A percentile compares a stretch with the other conserved stretches of the same genome.
Evolutionary conservation across 495 filamentous ascomycete genomes (phyloP).

Genomic region (Aspergillus bertholletiae): DNA sequence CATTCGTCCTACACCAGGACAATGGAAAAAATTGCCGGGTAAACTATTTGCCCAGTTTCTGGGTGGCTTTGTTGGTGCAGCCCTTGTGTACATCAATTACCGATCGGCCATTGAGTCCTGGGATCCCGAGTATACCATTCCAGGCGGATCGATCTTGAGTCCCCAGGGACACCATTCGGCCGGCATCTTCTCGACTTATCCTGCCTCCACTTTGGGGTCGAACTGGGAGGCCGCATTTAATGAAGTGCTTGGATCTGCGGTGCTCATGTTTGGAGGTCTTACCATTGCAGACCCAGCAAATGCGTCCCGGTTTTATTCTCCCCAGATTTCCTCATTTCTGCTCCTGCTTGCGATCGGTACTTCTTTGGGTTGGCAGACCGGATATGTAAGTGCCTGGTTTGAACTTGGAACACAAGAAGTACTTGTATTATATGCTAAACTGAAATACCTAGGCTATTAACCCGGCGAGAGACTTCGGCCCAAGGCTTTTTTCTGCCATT

Average conservation of each 20-base stretch:
- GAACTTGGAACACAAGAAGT: no score
- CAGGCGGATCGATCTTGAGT: constrained; percentile 33
- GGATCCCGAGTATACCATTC: constrained; percentile 38
- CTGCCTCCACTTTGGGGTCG: constrained; percentile 20
- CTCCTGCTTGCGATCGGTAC: constrained; percentile 31
- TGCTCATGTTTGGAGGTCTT: constrained; percentile 31
- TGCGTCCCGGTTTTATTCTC: constrained; percentile 23
- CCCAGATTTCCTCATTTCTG: constrained; percentile 29
- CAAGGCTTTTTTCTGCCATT: constrained; percentile 32
- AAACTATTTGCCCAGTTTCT: constrained; percentile 30
- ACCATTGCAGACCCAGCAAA: constrained; percentile 28
- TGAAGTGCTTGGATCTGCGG: constrained; percentile 28
- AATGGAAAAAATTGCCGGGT: constrained; percentile 29
- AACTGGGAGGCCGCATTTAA: constrained; percentile 36
- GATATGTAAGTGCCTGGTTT: constrained; percentile 36
- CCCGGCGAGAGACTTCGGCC: constrained; percentile 33
- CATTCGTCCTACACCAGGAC: constrained; percentile 25
- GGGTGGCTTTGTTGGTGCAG: constrained; percentile 32
- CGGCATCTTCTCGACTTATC: constrained; percentile 34
- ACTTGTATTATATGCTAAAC: no score
- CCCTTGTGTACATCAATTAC: constrained; percentile 35
- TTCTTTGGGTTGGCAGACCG: constrained; percentile 34
- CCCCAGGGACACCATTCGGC: constrained; percentile 32
- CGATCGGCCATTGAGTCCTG: constrained; percentile 31
- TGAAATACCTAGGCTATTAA: constrained; percentile 36